These are phyloP conservation scores for Alternaria brassicae DNA, from an alignment of 2,329 filamentous ascomycete species.

Conservation along the genomic window DNA sequence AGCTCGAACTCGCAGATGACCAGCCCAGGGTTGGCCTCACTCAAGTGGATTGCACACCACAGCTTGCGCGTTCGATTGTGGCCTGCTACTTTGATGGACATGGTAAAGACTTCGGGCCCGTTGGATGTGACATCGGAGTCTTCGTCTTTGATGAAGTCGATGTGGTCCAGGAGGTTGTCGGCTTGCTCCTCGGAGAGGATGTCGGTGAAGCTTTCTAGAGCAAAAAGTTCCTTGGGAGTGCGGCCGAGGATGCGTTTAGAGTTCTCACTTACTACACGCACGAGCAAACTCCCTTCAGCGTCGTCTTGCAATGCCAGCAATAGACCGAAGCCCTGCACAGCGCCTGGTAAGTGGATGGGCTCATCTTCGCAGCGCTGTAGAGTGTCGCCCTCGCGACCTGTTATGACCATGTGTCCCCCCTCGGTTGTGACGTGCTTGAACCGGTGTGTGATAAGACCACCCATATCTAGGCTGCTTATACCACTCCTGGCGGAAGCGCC, in stretches of 20 bases:
- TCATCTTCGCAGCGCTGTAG: conserved; percentile 88
- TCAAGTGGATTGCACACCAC: conserved; percentile 88
- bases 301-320: conserved; percentile 78
- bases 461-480: conserved; percentile 50
- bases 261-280: conserved; percentile 83
- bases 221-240: conserved; percentile 77
- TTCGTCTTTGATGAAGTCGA: conserved; percentile 87
- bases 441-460: conserved; percentile 69
- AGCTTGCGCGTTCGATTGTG: conserved; percentile 68
- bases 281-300: conserved; percentile 67
- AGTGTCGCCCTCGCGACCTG: conserved; percentile 73
- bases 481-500: conserved; percentile 45
- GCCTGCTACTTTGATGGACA: conserved; percentile 69
- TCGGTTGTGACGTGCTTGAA: conserved; percentile 81
- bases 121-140: conserved; percentile 76
- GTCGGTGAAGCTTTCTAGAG: conserved; percentile 77
- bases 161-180: conserved; percentile 82
- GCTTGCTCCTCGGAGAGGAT: conserved; percentile 83
- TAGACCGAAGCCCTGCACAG: conserved; percentile 80
- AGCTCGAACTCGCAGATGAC: conserved; percentile 89
- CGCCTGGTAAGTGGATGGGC: conserved; percentile 85
- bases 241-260: conserved; percentile 77
- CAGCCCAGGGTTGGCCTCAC: conserved; percentile 67
- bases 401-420: conserved; percentile 82
- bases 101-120: conserved; percentile 84